These are phyloP conservation scores for Ampelomyces quisqualis DNA, from an alignment of 2,329 filamentous ascomycete genomes.

Conservation along the genomic window DNA sequence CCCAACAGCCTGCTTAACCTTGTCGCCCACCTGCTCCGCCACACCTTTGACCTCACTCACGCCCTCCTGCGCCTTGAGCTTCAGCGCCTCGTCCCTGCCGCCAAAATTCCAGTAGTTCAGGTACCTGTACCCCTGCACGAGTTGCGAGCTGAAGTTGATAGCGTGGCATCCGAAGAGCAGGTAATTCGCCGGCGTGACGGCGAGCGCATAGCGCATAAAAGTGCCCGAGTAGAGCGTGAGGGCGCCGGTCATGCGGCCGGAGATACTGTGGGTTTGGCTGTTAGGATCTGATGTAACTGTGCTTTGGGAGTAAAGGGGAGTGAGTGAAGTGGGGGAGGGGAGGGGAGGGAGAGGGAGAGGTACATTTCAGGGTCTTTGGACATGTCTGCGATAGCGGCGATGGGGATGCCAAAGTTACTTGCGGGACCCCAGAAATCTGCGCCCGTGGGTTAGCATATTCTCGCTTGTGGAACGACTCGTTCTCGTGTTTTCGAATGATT, in stretches of 20 bases:
- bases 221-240: constrained; percentile 62
- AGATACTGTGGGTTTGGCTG: constrained; percentile 54
- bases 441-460: constrained; percentile 9
- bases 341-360: constrained; percentile 9
- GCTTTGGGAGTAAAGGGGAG: background rate
- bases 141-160: constrained; percentile 64
- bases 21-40: constrained; percentile 4
- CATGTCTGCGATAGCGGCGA: constrained; percentile 56
- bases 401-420: constrained; percentile 56
- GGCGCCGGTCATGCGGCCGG: constrained; percentile 63
- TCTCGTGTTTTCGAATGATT: too few relatives aligned
- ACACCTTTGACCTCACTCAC: constrained; percentile 7
- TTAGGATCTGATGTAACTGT: background rate
- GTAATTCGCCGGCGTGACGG: constrained; percentile 64
- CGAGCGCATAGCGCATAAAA: constrained; percentile 68
- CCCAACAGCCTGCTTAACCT: constrained; percentile 8
- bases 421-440: constrained; percentile 56
- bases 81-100: constrained; percentile 45
- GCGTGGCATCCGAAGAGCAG: constrained; percentile 68
- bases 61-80: constrained; percentile 42
- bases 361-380: constrained; percentile 57
- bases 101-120: constrained; percentile 60
- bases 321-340: background rate
- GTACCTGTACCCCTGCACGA: constrained; percentile 63
- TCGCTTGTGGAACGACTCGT: too few relatives aligned